Evolutionary conservation across 148 eudicot species (phyloP).

Genomic region (Spergularia bocconei): DNA sequence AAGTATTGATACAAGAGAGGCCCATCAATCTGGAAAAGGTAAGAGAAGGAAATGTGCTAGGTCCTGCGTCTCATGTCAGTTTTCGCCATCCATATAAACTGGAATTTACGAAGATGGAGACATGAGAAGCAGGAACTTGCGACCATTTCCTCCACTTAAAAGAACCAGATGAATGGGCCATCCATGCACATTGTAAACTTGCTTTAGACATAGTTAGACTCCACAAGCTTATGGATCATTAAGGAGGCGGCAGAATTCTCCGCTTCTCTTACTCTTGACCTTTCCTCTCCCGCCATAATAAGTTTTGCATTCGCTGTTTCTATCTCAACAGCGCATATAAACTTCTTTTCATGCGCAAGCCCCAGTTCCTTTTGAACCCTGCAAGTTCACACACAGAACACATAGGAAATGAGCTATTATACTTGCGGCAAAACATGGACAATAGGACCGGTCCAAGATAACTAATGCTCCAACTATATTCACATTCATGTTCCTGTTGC

Average conservation of each 20-base stretch:
- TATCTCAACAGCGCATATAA: constrained; percentile 52
- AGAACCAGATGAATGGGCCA: constrained; percentile 27
- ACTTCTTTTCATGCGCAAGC: constrained; percentile 58
- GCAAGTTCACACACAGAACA: constrained; percentile 17
- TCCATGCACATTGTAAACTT: background rate
- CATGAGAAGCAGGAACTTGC: constrained; percentile 24
- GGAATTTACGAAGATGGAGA: background rate
- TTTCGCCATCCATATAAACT: background rate
- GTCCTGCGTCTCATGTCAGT: constrained; percentile 23
- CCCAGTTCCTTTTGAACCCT: constrained; percentile 59
- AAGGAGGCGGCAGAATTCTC: constrained; percentile 77
- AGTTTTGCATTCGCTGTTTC: constrained; percentile 31
- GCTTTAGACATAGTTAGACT: constrained; percentile 26
- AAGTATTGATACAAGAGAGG: constrained; percentile 4
- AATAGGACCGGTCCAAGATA: background rate
- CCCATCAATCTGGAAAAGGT: constrained; percentile 23
- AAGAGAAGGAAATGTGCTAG: constrained; percentile 35
- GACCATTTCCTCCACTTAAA: constrained; percentile 36
- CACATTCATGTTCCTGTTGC: background rate
- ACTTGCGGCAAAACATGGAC: background rate
- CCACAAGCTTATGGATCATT: constrained; percentile 49
- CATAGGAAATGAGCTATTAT: background rate
- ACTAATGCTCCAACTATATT: background rate
- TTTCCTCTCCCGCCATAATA: constrained; percentile 42
- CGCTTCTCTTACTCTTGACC: constrained; percentile 52